Evolutionary conservation across 78 protist genomes (phyloP).

Genomic region (Cavenderia fasciculata): DNA sequence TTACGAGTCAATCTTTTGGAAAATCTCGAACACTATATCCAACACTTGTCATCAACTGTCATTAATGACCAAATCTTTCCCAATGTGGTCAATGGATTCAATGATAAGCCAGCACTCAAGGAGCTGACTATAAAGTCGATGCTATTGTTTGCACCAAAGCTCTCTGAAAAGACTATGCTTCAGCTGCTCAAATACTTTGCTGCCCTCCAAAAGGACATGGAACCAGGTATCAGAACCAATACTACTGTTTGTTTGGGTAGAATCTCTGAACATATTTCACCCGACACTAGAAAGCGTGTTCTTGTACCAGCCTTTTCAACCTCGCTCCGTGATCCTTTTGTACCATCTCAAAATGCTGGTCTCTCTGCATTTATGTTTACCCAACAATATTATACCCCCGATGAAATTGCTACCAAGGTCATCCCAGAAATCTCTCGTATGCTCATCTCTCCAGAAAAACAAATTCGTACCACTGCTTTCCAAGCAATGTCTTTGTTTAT

Average conservation of each 20-base stretch:
- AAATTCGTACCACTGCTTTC: conserved; percentile 33
- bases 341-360: conserved; percentile 82
- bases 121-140: conserved; percentile 82
- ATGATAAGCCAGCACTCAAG: conserved; percentile 75
- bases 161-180: conserved; percentile 65
- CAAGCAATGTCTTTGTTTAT: conserved; percentile 41
- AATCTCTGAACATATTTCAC: conserved; percentile 52
- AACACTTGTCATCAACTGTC: conserved; percentile 48
- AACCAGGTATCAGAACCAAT: conserved; percentile 87
- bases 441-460: conserved; percentile 62
- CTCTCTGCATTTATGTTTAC: conserved; percentile 82
- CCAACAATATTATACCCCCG: conserved; percentile 35
- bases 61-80: conserved; percentile 85
- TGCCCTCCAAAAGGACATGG: conserved; percentile 85
- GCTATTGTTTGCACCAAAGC: conserved; percentile 80
- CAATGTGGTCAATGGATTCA: conserved; percentile 68
- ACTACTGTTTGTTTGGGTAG: conserved; percentile 90
- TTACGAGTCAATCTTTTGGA: conserved; percentile 85
- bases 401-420: conserved; percentile 65
- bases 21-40: conserved; percentile 69
- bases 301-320: conserved; percentile 88
- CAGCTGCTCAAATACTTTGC: conserved; percentile 81
- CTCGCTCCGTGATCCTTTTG: conserved; percentile 85
- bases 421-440: conserved; percentile 46
- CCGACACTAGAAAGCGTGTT: conserved; percentile 68